Conservation (phyloP, 257 asterid genomes). For the Plantago major region DNA sequence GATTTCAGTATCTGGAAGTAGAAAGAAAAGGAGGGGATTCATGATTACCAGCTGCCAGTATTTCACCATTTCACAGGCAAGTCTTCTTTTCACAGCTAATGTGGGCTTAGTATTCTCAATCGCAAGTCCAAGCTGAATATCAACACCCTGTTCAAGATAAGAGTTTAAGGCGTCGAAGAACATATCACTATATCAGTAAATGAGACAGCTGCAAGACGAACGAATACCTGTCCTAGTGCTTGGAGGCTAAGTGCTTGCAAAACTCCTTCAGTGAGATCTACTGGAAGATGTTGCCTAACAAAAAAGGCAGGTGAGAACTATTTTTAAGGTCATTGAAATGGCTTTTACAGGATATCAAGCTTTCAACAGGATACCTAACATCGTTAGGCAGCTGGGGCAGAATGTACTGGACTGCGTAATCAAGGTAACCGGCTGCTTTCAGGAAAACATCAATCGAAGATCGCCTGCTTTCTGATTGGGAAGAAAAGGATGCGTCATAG, state of each 20-base stretch:
- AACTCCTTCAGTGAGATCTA: slow-evolving; percentile 75
- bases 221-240: slow-evolving; percentile 70
- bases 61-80: slow-evolving; percentile 98
- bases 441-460: slow-evolving; percentile 61
- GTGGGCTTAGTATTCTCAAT: slow-evolving; percentile 97
- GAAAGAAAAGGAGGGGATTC: too few relatives aligned
- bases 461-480: slow-evolving; percentile 48
- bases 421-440: slow-evolving; percentile 80
- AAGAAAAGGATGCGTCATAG: slow-evolving; percentile 2
- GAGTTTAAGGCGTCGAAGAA: too few relatives aligned
- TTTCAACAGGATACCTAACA: slow-evolving; percentile 35
- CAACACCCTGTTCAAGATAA: slow-evolving; percentile 61
- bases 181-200: too few relatives aligned
- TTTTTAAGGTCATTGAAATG: slow-evolving; percentile 1
- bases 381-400: slow-evolving; percentile 63
- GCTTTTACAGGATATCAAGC: background rate
- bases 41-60: slow-evolving; percentile 90
- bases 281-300: slow-evolving; percentile 61
- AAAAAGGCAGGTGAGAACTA: background rate
- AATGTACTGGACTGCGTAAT: slow-evolving; percentile 63
- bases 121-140: slow-evolving; percentile 96
- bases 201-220: background rate
- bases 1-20: too few relatives aligned
- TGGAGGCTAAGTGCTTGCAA: slow-evolving; percentile 73
- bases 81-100: slow-evolving; percentile 90